Conservation (phyloP, 306 rosid genomes). For the Trifolium repens region DNA sequence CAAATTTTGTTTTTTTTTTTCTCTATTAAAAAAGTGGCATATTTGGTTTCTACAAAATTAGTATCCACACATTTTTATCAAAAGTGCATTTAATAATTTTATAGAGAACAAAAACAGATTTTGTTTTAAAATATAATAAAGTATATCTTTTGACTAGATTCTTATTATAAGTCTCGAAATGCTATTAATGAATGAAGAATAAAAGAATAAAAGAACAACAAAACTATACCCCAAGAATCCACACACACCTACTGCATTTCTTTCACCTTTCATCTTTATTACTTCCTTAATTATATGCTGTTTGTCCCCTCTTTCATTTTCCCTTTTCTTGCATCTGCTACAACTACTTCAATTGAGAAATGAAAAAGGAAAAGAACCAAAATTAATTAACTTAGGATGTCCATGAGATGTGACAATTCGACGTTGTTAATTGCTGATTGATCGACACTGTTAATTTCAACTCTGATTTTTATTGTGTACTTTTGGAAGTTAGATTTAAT, state of each 20-base stretch:
- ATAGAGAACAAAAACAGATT: too few relatives aligned
- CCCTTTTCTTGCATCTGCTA: conserved; percentile 22
- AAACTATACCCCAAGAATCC: conserved; percentile 26
- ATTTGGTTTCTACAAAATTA: too few relatives aligned
- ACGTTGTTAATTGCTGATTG: background rate
- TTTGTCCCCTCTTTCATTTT: conserved; percentile 51
- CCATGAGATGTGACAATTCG: conserved; percentile 31
- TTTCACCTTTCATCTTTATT: conserved; percentile 50
- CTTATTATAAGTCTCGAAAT: background rate
- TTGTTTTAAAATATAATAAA: too few relatives aligned
- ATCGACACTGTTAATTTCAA: background rate
- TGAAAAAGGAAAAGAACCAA: background rate
- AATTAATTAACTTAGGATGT: background rate
- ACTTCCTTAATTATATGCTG: conserved; percentile 52
- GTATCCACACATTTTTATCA: too few relatives aligned
- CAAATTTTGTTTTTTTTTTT: too few relatives aligned
- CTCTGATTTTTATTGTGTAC: background rate
- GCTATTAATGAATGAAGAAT: conserved; percentile 23
- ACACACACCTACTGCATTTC: conserved; percentile 44
- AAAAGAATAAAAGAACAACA: conserved; percentile 39
- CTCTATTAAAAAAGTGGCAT: too few relatives aligned
- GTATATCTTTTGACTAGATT: too few relatives aligned
- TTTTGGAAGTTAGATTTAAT: background rate
- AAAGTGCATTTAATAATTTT: too few relatives aligned
- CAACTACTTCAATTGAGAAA: background rate